A percentile compares a stretch with the other conserved stretches of the same genome.
phyloP scores from a whole-genome alignment of 768 basidiomycete species.

The Russula compacta region DNA sequence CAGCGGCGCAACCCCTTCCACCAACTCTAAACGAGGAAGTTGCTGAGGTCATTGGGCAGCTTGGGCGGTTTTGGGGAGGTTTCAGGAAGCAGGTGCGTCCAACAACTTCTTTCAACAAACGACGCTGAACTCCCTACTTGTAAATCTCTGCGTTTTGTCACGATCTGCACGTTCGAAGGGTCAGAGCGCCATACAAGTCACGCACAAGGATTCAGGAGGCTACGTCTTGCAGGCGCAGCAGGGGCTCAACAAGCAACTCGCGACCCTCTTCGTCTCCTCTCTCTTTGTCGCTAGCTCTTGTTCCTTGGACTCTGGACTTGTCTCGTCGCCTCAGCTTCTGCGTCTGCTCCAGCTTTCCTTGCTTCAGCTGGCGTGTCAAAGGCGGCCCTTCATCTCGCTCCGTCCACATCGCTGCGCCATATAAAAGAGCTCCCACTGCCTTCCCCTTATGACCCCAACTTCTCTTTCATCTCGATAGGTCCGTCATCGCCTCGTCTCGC shows the following conservation, averaged over 20 bases:
- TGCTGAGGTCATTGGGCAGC: slow-evolving; percentile 77
- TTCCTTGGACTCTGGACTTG: too few species aligned
- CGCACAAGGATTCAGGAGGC: slow-evolving; percentile 61
- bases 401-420: too few species aligned
- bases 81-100: slow-evolving; percentile 74
- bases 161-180: slow-evolving; percentile 37
- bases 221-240: slow-evolving; percentile 76
- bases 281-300: too few species aligned
- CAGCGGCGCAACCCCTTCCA: slow-evolving; percentile 37
- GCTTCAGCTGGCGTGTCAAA: too few species aligned
- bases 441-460: too few species aligned
- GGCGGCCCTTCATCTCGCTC: too few species aligned
- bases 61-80: slow-evolving; percentile 84
- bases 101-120: neutral
- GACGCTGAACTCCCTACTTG: neutral
- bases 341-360: too few species aligned
- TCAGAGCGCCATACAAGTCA: slow-evolving; percentile 55
- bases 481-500: too few species aligned
- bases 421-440: too few species aligned
- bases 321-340: too few species aligned
- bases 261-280: slow-evolving; percentile 21
- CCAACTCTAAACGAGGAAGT: slow-evolving; percentile 78
- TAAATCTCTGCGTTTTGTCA: neutral
- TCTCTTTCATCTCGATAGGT: too few species aligned
- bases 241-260: slow-evolving; percentile 55